Conservation (phyloP, 371 early-diverging fungal species). For the Funneliformis caledonium region DNA sequence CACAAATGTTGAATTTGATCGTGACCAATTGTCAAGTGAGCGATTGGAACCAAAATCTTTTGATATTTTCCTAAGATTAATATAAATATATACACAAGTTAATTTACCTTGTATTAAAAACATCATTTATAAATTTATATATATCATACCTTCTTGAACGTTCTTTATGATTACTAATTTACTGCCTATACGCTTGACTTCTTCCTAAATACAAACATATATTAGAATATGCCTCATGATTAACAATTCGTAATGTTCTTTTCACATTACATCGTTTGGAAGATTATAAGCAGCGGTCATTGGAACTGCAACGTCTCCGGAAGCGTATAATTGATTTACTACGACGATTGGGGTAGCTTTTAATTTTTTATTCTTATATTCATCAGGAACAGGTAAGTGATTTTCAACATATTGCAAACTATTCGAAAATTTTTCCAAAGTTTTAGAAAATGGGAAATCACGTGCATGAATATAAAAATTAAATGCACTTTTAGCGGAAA, state of each 20-base stretch:
- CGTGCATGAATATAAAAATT: constrained; percentile 78
- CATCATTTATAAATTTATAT: background rate
- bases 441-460: constrained; percentile 65
- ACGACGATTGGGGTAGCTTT: constrained; percentile 79
- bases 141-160: constrained; percentile 63
- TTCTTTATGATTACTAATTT: constrained; percentile 84
- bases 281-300: constrained; percentile 84
- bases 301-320: constrained; percentile 78
- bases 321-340: constrained; percentile 76
- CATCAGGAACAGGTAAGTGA: constrained; percentile 74
- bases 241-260: too few species aligned
- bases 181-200: constrained; percentile 73
- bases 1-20: constrained; percentile 62
- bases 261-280: constrained; percentile 67
- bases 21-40: constrained; percentile 58
- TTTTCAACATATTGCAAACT: constrained; percentile 72
- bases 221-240: background rate
- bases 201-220: constrained; percentile 51
- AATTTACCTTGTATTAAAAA: background rate
- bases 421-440: constrained; percentile 72
- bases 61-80: constrained; percentile 61
- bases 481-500: constrained; percentile 71
- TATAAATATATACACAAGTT: background rate
- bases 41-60: constrained; percentile 72
- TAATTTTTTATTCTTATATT: constrained; percentile 70